Conservation (phyloP, 805 yeast genomes). For the Metschnikowia peoriensis region DNA sequence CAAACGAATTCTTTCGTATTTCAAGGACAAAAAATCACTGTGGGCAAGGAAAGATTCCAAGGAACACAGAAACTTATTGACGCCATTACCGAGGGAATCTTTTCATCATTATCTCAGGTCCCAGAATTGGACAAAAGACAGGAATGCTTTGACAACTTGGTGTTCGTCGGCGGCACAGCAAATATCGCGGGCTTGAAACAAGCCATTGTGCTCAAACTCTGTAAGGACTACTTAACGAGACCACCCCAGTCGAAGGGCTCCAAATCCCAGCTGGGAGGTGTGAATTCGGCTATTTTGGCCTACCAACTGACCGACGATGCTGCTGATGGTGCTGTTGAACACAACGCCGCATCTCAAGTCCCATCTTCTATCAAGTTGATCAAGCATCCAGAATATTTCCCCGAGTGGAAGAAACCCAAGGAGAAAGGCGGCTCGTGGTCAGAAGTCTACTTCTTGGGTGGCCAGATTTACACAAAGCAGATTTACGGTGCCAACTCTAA, state of each 20-base stretch:
- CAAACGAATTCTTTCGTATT: constrained; percentile 66
- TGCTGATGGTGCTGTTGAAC: constrained; percentile 15
- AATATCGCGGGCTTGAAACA: constrained; percentile 75
- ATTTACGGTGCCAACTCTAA: constrained; percentile 59
- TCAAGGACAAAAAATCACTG: constrained; percentile 54
- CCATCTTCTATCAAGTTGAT: constrained; percentile 72
- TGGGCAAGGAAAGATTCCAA: constrained; percentile 89
- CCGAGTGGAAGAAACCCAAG: constrained; percentile 78
- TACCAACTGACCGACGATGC: constrained; percentile 44
- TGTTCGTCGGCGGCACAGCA: constrained; percentile 76
- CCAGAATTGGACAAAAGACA: constrained; percentile 71
- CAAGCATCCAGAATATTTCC: constrained; percentile 85
- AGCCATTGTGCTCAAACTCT: constrained; percentile 58
- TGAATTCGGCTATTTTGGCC: constrained; percentile 40
- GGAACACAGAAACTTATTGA: constrained; percentile 66
- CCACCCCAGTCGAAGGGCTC: constrained; percentile 26
- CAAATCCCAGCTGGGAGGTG: constrained; percentile 25
- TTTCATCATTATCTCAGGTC: constrained; percentile 51
- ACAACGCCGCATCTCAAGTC: constrained; percentile 51
- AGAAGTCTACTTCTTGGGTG: constrained; percentile 79
- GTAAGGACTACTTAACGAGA: constrained; percentile 51
- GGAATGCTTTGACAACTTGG: constrained; percentile 80
- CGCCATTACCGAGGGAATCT: constrained; percentile 52
- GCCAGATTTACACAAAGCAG: constrained; percentile 83
- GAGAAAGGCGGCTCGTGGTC: constrained; percentile 59